A percentile compares a stretch with the other conserved stretches of the same genome.
Conservation (phyloP, 768 basidiomycete genomes). For the Mrakia gelida region DNA sequence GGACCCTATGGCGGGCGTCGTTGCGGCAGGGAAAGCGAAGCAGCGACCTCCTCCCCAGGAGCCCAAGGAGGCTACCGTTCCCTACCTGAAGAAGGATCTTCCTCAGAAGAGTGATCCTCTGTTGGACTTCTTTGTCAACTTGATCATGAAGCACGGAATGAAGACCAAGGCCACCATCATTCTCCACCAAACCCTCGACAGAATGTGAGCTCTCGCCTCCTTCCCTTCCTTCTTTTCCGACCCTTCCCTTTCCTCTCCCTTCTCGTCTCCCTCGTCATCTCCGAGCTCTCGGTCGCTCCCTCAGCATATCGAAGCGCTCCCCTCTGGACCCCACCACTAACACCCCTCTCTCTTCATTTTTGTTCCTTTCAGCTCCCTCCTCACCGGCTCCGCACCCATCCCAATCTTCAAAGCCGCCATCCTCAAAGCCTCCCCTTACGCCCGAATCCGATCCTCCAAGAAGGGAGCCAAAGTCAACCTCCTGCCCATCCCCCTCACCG, state of each 20-base stretch:
- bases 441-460: slow-evolving; percentile 58
- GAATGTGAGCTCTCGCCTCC: not conserved
- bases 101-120: slow-evolving; percentile 55
- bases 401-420: slow-evolving; percentile 75
- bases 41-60: not conserved
- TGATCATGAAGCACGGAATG: slow-evolving; percentile 61
- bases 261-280: slow-evolving; percentile 52
- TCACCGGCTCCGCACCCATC: slow-evolving; percentile 68
- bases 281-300: no score
- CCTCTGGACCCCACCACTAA: slow-evolving; percentile 41
- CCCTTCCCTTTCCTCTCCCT: slow-evolving; percentile 38
- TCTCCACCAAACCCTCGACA: not conserved
- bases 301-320: no score
- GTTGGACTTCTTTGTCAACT: slow-evolving; percentile 61
- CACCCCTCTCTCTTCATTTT: slow-evolving; percentile 46
- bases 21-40: not conserved
- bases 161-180: slow-evolving; percentile 55
- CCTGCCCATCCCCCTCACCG: slow-evolving; percentile 67
- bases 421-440: slow-evolving; percentile 62
- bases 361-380: not conserved
- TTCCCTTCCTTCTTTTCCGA: not conserved
- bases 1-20: not conserved
- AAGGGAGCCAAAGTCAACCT: slow-evolving; percentile 62
- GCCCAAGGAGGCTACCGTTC: slow-evolving; percentile 1
- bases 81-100: not conserved